A percentile compares a stretch with the other conserved stretches of the same genome.
These are phyloP conservation scores for Dactylorhiza incarnata DNA, from an alignment of 106 monocot species.

Conservation along the genomic window DNA sequence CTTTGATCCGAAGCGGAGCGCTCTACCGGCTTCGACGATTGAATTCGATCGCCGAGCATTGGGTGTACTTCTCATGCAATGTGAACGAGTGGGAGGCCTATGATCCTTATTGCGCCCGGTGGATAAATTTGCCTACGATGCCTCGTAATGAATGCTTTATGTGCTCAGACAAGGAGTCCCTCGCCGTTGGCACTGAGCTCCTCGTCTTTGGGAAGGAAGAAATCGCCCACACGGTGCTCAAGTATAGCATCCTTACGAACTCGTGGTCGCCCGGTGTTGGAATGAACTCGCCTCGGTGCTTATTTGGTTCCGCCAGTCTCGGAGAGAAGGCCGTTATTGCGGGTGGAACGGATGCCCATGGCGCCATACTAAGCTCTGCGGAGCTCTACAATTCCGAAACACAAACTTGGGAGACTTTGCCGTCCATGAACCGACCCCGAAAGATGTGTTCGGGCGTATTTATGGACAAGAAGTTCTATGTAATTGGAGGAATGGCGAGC, in stretches of 20 bases:
- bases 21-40: conserved; percentile 48
- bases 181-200: conserved; percentile 82
- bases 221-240: conserved; percentile 44
- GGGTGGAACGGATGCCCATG: conserved; percentile 44
- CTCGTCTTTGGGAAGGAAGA: conserved; percentile 78
- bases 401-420: conserved; percentile 53
- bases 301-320: conserved; percentile 79
- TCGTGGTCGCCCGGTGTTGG: conserved; percentile 49
- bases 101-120: conserved; percentile 48
- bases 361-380: conserved; percentile 47
- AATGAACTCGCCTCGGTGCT: conserved; percentile 68
- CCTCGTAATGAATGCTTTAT: conserved; percentile 66
- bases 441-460: conserved; percentile 88
- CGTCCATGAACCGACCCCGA: conserved; percentile 56
- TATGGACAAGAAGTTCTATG: conserved; percentile 89
- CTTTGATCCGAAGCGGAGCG: conserved; percentile 50
- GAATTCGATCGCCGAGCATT: conserved; percentile 43
- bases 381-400: conserved; percentile 75
- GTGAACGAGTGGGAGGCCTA: conserved; percentile 67
- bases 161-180: conserved; percentile 81
- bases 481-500: conserved; percentile 64
- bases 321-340: conserved; percentile 75
- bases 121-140: conserved; percentile 61
- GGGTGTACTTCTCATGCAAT: conserved; percentile 88
- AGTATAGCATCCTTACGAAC: conserved; percentile 57